Conservation (phyloP, 495 filamentous ascomycete genomes). For the Penicillium canariense region DNA sequence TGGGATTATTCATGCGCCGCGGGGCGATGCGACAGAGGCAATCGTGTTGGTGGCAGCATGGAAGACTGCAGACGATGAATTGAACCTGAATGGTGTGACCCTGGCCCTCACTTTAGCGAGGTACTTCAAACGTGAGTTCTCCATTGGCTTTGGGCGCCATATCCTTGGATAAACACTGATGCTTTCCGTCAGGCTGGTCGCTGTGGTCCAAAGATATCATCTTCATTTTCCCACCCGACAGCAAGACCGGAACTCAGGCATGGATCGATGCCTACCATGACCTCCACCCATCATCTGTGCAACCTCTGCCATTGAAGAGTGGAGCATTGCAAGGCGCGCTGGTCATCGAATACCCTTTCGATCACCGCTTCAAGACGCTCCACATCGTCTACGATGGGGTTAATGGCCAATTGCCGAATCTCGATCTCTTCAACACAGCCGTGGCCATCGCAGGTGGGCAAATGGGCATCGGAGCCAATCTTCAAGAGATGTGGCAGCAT, state of each 20-base stretch:
- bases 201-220: conserved; percentile 99
- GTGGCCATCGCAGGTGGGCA: conserved; percentile 82
- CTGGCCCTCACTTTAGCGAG: conserved; percentile 81
- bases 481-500: conserved; percentile 89
- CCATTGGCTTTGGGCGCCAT: not conserved
- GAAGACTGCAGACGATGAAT: conserved; percentile 73
- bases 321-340: conserved; percentile 90
- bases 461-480: conserved; percentile 77
- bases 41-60: conserved; percentile 89
- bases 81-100: conserved; percentile 84
- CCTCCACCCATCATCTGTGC: conserved; percentile 66
- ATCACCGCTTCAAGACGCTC: conserved; percentile 76
- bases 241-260: conserved; percentile 85
- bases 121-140: conserved; percentile 77
- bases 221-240: conserved; percentile 84
- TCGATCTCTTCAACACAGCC: conserved; percentile 95
- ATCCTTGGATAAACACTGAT: conserved; percentile 15
- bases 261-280: conserved; percentile 99
- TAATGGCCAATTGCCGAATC: conserved; percentile 91
- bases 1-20: conserved; percentile 88
- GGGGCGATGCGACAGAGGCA: conserved; percentile 97
- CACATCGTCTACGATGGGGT: conserved; percentile 95
- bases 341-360: conserved; percentile 88
- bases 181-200: conserved; percentile 69
- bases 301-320: conserved; percentile 83